Evolutionary conservation across 1,139 yeast species (phyloP).

Genomic region (Blastobotrys petasosporus): DNA sequence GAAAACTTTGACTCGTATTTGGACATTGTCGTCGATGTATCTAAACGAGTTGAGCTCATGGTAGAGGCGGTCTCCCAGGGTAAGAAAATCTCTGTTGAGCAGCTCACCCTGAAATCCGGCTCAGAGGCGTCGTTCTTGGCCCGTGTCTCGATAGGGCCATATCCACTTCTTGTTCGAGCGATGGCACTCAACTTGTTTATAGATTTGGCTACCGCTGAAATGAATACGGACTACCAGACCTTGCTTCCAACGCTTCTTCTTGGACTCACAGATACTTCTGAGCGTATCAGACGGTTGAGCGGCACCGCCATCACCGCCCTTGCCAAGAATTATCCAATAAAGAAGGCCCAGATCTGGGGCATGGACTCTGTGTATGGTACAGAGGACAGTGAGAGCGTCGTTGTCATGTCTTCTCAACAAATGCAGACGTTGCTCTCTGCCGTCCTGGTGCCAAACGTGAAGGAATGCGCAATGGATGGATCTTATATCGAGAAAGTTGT

Average conservation of each 20-base stretch:
- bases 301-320: constrained; percentile 35
- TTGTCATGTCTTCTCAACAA: constrained; percentile 58
- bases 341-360: constrained; percentile 38
- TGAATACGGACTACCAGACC: constrained; percentile 31
- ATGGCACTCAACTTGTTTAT: constrained; percentile 26
- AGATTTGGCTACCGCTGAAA: constrained; percentile 14
- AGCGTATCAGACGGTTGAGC: constrained; percentile 38
- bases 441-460: constrained; percentile 35
- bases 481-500: constrained; percentile 38
- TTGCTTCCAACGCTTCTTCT: constrained; percentile 30
- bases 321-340: constrained; percentile 36
- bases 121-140: constrained; percentile 29
- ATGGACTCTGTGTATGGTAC: constrained; percentile 43
- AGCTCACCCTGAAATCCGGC: constrained; percentile 15
- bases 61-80: constrained; percentile 1
- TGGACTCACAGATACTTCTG: constrained; percentile 29
- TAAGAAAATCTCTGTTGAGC: constrained; percentile 14
- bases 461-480: constrained; percentile 44
- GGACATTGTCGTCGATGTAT: constrained; percentile 3
- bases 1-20: constrained; percentile 3
- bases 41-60: neutral
- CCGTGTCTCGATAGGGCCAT: constrained; percentile 29
- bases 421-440: constrained; percentile 44
- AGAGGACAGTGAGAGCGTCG: constrained; percentile 43
- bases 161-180: constrained; percentile 29